phyloP scores from a whole-genome alignment of 2,329 filamentous ascomycete genomes.

The Fusarium robinianum region DNA sequence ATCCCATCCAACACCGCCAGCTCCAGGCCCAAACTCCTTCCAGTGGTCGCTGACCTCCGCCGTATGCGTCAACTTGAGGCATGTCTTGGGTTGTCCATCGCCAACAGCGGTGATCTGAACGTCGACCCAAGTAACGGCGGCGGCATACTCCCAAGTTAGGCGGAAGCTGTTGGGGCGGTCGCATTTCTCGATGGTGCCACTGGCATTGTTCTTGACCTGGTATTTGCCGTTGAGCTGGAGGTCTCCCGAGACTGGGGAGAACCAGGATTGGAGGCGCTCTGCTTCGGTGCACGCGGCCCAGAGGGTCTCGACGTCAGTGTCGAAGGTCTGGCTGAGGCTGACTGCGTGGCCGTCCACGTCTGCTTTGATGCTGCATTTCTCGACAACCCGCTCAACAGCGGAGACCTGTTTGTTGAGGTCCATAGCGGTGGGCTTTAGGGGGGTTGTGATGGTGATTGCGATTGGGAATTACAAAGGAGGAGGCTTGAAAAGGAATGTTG shows the following conservation, averaged over 20 bases:
- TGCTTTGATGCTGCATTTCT: background rate
- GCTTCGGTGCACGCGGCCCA: conserved; percentile 2
- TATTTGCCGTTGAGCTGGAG: conserved; percentile 2
- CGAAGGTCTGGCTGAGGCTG: background rate
- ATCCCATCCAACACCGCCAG: conserved; percentile 2
- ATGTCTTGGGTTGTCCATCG: background rate
- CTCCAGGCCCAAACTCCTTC: conserved; percentile 4
- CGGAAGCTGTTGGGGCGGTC: background rate
- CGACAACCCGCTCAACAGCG: background rate
- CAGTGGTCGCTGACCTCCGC: background rate
- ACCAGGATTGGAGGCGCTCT: conserved; percentile 3
- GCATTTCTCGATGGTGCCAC: conserved; percentile 1
- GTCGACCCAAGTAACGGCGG: conserved; percentile 1
- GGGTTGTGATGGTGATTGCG: no score
- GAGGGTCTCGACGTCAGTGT: background rate
- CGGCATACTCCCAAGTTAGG: conserved; percentile 1
- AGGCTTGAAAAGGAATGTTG: no score
- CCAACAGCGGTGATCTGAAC: background rate
- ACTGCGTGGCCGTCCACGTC: background rate
- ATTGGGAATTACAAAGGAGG: no score
- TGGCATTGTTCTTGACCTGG: conserved; percentile 7
- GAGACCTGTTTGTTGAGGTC: background rate
- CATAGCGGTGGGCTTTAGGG: conserved; percentile 1
- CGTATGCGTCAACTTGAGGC: conserved; percentile 1
- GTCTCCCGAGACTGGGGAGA: conserved; percentile 1